Evolutionary conservation across 495 filamentous ascomycete species (phyloP).

Genomic region (Penicillium bovifimosum): DNA sequence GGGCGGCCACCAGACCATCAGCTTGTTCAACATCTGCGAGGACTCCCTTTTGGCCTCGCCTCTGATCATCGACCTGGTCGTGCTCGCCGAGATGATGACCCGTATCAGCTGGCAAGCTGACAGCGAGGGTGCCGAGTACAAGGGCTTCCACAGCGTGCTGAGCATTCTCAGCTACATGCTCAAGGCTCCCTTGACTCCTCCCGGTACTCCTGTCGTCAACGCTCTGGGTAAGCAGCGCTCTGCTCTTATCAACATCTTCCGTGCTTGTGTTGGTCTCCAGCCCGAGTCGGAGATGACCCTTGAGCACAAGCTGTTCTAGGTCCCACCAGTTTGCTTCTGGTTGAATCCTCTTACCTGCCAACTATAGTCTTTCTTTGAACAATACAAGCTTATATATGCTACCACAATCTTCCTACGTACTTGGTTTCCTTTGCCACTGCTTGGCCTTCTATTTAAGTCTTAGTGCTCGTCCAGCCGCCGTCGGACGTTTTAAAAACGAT

Average conservation of each 20-base stretch:
- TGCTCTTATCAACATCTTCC: conserved; percentile 97
- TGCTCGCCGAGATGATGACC: conserved; percentile 96
- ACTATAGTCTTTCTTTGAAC: conserved; percentile 35
- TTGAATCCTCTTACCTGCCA: conserved; percentile 7
- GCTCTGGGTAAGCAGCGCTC: conserved; percentile 92
- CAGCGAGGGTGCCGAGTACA: conserved; percentile 61
- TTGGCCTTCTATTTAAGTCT: too few relatives aligned
- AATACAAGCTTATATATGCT: conserved; percentile 6
- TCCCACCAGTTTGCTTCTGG: not conserved
- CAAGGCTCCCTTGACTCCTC: conserved; percentile 93
- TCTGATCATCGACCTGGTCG: conserved; percentile 91
- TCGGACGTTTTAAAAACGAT: too few relatives aligned
- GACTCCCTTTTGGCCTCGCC: conserved; percentile 97
- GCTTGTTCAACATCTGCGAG: conserved; percentile 97
- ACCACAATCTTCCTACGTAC: too few relatives aligned
- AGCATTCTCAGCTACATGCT: conserved; percentile 99
- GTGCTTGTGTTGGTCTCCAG: conserved; percentile 93
- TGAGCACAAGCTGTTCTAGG: conserved; percentile 92
- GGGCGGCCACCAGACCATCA: conserved; percentile 97
- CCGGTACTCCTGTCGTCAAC: conserved; percentile 95
- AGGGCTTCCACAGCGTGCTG: conserved; percentile 94
- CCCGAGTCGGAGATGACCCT: conserved; percentile 99
- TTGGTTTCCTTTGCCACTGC: too few relatives aligned
- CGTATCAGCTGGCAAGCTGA: conserved; percentile 85
- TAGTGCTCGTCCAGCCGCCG: too few relatives aligned